phyloP scores from a whole-genome alignment of 768 basidiomycete species.

The Mycena indigotica region DNA sequence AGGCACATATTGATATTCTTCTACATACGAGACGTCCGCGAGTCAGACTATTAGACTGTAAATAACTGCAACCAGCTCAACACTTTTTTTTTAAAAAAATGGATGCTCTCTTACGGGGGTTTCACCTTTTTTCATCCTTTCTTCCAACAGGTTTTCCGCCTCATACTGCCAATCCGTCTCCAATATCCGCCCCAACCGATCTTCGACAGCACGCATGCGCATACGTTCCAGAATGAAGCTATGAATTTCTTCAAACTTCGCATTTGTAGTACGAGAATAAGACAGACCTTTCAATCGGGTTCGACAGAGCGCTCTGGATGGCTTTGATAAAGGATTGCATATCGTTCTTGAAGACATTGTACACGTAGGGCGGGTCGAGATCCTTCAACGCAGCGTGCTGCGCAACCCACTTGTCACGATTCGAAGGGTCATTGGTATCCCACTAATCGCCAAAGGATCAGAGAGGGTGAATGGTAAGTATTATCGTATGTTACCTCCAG shows the following conservation, averaged over 20 bases:
- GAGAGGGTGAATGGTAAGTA: background rate
- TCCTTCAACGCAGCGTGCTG: constrained; percentile 34
- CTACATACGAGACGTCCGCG: no score
- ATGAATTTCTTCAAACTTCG: background rate
- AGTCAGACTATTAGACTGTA: no score
- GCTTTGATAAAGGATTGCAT: constrained; percentile 32
- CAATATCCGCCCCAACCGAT: constrained; percentile 29
- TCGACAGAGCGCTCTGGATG: constrained; percentile 27
- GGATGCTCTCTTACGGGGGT: no score
- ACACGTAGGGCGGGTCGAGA: constrained; percentile 38
- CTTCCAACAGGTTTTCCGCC: constrained; percentile 24
- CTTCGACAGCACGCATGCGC: constrained; percentile 30
- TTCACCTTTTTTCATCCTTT: background rate
- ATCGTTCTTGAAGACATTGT: constrained; percentile 34
- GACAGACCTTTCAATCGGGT: constrained; percentile 33
- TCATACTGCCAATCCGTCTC: constrained; percentile 35
- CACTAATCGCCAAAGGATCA: constrained; percentile 24
- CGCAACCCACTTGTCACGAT: constrained; percentile 31
- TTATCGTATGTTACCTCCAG: constrained; percentile 2
- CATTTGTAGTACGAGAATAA: background rate
- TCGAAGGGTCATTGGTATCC: constrained; percentile 30
- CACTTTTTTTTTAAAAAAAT: no score
- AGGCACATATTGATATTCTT: no score
- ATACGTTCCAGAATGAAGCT: constrained; percentile 36
- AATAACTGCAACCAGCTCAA: no score